These are phyloP conservation scores for Cercospora sesami DNA, from an alignment of 2,329 filamentous ascomycete species.

Conservation along the genomic window DNA sequence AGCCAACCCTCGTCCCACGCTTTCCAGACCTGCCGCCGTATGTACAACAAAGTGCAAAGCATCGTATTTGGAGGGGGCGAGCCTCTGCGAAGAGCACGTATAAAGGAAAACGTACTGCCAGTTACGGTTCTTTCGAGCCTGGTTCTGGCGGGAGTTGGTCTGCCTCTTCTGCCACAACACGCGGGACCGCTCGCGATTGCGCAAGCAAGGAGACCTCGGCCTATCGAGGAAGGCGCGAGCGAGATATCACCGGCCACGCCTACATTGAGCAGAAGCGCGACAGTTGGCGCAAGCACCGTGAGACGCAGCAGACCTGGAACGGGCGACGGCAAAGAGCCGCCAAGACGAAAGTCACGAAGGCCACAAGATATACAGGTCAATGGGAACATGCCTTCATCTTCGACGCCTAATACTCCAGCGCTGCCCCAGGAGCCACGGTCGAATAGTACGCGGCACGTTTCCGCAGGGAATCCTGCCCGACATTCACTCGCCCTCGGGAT, in stretches of 20 bases:
- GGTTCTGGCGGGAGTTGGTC: conserved; percentile 72
- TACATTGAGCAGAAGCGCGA: conserved; percentile 68
- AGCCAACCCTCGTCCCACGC: conserved; percentile 71
- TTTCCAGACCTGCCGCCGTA: conserved; percentile 77
- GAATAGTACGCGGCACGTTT: conserved; percentile 1
- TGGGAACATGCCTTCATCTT: conserved; percentile 19
- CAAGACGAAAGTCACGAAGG: conserved; percentile 39
- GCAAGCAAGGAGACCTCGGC: conserved; percentile 74
- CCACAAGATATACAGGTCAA: conserved; percentile 35
- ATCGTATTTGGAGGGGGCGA: conserved; percentile 80
- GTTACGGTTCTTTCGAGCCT: conserved; percentile 80
- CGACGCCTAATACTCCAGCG: conserved; percentile 24
- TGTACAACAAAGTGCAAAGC: conserved; percentile 86
- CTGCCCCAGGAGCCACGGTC: conserved; percentile 9
- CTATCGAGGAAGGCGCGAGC: conserved; percentile 60
- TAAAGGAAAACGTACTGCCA: conserved; percentile 77
- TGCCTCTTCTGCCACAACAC: conserved; percentile 73
- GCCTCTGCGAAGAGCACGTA: conserved; percentile 67
- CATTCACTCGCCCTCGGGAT: conserved; percentile 40
- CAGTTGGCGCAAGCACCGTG: conserved; percentile 54
- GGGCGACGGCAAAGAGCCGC: conserved; percentile 31
- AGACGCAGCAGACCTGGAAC: conserved; percentile 46
- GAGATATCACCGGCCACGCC: conserved; percentile 57
- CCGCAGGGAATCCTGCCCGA: conserved; percentile 15
- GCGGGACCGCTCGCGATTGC: conserved; percentile 78